These are phyloP conservation scores for Leccinum fallax DNA, from an alignment of 1,284 basidiomycete genomes.

Conservation along the genomic window DNA sequence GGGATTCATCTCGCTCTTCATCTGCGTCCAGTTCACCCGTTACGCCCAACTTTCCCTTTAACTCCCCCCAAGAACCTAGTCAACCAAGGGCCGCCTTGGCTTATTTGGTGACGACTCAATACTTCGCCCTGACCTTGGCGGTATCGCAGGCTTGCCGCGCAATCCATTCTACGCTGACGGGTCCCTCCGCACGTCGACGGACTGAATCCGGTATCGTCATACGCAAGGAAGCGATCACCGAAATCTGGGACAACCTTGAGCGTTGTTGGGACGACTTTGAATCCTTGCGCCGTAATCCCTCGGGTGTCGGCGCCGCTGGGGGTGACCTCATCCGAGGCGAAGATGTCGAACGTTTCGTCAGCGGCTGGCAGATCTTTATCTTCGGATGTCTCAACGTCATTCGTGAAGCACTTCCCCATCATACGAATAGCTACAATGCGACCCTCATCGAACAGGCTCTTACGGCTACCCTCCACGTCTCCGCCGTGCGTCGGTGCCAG, in stretches of 20 bases:
- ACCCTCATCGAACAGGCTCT: slow-evolving; percentile 32
- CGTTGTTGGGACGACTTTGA: slow-evolving; percentile 83
- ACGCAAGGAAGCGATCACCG: slow-evolving; percentile 61
- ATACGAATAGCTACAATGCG: slow-evolving; percentile 1
- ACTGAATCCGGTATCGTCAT: slow-evolving; percentile 52
- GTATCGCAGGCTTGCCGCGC: slow-evolving; percentile 73
- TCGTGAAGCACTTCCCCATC: slow-evolving; percentile 31
- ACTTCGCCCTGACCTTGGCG: slow-evolving; percentile 65
- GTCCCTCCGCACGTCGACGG: slow-evolving; percentile 64
- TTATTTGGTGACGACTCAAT: slow-evolving; percentile 36
- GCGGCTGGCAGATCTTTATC: slow-evolving; percentile 53
- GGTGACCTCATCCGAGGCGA: slow-evolving; percentile 51
- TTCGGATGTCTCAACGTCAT: slow-evolving; percentile 53
- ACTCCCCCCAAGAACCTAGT: slow-evolving; percentile 32
- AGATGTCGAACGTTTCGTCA: slow-evolving; percentile 61
- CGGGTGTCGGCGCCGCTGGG: slow-evolving; percentile 37
- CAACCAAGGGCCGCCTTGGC: slow-evolving; percentile 38
- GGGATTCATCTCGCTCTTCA: slow-evolving; percentile 29
- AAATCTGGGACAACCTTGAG: slow-evolving; percentile 82
- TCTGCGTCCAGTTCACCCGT: slow-evolving; percentile 31
- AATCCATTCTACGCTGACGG: slow-evolving; percentile 75
- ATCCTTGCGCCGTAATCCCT: slow-evolving; percentile 46
- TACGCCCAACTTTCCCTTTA: slow-evolving; percentile 35
- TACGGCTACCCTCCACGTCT: slow-evolving; percentile 44
- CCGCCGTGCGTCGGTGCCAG: slow-evolving; percentile 53